These are phyloP conservation scores for Coemansia sp. DNA, from an alignment of 192 early-diverging fungal species.

Conservation along the genomic window DNA sequence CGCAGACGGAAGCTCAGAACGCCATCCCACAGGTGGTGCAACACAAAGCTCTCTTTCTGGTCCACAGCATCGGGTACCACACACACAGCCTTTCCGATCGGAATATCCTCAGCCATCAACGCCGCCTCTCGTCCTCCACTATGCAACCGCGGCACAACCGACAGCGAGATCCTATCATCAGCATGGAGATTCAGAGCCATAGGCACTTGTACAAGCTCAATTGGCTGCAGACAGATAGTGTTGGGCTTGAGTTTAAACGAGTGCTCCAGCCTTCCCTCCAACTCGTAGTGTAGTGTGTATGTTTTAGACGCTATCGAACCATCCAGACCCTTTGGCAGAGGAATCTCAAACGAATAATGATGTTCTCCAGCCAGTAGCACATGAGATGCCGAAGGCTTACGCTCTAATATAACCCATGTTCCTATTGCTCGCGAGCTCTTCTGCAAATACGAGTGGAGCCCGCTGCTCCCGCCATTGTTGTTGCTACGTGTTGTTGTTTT, in stretches of 20 bases:
- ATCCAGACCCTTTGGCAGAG: constrained; percentile 31
- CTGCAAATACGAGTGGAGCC: constrained; percentile 27
- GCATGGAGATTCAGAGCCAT: constrained; percentile 34
- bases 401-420: constrained; percentile 30
- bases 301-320: constrained; percentile 19
- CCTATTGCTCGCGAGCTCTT: constrained; percentile 33
- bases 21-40: constrained; percentile 41
- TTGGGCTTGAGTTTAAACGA: constrained; percentile 44
- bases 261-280: constrained; percentile 40
- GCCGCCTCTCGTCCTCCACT: background rate
- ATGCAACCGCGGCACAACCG: background rate
- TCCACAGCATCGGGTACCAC: constrained; percentile 22
- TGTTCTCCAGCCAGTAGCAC: constrained; percentile 33
- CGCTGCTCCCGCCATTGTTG: background rate
- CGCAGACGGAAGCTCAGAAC: constrained; percentile 19
- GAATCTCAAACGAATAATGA: constrained; percentile 40
- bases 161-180: constrained; percentile 44
- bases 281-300: constrained; percentile 33
- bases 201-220: constrained; percentile 38
- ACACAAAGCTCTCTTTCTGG: constrained; percentile 25
- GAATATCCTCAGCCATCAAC: constrained; percentile 16
- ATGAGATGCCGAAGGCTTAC: constrained; percentile 9
- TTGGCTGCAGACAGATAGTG: constrained; percentile 1
- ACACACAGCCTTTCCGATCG: constrained; percentile 27
- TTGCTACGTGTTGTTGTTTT: background rate